Conservation (phyloP, 2,329 filamentous ascomycete species). For the Zasmidium cellare region DNA sequence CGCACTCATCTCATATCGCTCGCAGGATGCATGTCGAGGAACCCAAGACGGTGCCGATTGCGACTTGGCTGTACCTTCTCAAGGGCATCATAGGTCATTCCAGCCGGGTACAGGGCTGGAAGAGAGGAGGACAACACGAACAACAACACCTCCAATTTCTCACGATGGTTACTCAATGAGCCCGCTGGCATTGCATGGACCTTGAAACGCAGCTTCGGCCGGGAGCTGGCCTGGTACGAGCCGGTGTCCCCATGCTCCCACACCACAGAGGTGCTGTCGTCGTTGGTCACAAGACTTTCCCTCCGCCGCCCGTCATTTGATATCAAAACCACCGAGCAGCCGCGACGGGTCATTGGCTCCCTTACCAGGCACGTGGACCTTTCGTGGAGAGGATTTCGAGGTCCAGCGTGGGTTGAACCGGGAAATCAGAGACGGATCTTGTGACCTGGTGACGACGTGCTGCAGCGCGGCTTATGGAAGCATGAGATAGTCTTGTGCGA, state of each 20-base stretch:
- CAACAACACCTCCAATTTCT: not conserved
- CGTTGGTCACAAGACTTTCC: not conserved
- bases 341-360: not conserved
- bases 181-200: not conserved
- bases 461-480: not conserved
- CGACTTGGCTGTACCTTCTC: not conserved
- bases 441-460: not conserved
- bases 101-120: not conserved
- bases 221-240: not conserved
- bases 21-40: conserved; percentile 1
- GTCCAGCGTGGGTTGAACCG: not conserved
- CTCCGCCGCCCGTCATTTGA: not conserved
- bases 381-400: not conserved
- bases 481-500: too few relatives aligned
- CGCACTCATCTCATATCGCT: not conserved
- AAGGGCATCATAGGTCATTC: not conserved
- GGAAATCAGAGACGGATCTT: not conserved
- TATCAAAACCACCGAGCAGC: not conserved
- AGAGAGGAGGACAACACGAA: not conserved
- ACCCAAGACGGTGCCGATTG: not conserved
- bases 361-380: not conserved
- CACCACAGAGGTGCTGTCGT: not conserved
- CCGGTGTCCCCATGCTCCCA: not conserved
- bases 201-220: not conserved
- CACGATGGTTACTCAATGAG: not conserved